Conservation (phyloP, 306 rosid species). For the Fragaria ananassa region DNA sequence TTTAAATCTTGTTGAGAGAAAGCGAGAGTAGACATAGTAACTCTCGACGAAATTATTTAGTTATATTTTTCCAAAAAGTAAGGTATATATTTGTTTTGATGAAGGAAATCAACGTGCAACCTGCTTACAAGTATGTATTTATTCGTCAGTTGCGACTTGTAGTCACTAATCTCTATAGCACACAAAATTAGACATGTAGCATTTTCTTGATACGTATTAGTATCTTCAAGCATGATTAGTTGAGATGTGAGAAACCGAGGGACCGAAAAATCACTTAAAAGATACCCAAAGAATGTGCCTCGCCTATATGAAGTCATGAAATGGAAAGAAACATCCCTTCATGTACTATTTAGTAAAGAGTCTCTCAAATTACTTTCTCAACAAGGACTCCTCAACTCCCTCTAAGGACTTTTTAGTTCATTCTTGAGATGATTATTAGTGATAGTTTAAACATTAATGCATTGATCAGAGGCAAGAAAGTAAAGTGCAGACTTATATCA, state of each 20-base stretch:
- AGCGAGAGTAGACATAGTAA: neutral
- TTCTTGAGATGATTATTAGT: too few relatives aligned
- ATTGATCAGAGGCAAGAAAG: too few relatives aligned
- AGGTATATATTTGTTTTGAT: neutral
- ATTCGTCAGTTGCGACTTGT: neutral
- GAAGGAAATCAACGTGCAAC: neutral
- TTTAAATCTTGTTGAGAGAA: neutral
- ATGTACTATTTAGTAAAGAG: too few relatives aligned
- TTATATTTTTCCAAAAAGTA: neutral
- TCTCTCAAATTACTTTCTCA: too few relatives aligned
- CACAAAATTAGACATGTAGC: neutral
- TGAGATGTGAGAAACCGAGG: neutral
- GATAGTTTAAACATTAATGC: too few relatives aligned
- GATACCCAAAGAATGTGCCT: too few relatives aligned
- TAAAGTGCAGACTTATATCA: too few relatives aligned
- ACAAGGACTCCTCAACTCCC: too few relatives aligned
- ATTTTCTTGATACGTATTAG: too few relatives aligned
- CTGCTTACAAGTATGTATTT: neutral
- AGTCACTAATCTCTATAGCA: neutral
- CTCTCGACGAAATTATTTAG: neutral
- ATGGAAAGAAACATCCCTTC: too few relatives aligned
- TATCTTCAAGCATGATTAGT: neutral
- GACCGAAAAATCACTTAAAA: neutral
- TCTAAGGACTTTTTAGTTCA: too few relatives aligned
- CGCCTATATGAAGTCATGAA: too few relatives aligned